phyloP scores from a whole-genome alignment of 805 yeast species.

The Priceomyces melissophilus region DNA sequence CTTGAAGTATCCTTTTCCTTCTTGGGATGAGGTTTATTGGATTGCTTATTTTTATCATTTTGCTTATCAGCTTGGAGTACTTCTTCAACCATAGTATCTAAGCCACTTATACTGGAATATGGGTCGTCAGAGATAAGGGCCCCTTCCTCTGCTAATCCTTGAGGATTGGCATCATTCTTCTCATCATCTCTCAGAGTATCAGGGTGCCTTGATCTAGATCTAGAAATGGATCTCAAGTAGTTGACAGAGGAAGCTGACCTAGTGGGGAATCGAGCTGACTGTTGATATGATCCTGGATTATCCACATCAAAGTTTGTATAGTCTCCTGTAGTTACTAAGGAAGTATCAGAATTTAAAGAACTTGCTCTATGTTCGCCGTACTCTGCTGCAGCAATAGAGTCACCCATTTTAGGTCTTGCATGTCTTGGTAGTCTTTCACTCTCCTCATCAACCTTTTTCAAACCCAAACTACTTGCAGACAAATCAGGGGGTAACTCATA shows the following conservation, averaged over 20 bases:
- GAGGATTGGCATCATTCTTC: slow-evolving; percentile 28
- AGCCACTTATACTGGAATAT: slow-evolving; percentile 43
- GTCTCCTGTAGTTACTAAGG: slow-evolving; percentile 44
- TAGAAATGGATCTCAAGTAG: slow-evolving; percentile 62
- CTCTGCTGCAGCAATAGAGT: slow-evolving; percentile 43
- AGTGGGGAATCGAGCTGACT: slow-evolving; percentile 21
- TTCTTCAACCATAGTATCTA: slow-evolving; percentile 47
- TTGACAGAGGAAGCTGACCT: slow-evolving; percentile 44
- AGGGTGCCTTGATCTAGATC: slow-evolving; percentile 56
- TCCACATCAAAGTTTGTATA: slow-evolving; percentile 45
- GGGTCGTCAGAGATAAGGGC: slow-evolving; percentile 52
- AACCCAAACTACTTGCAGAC: slow-evolving; percentile 17
- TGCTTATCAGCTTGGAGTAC: slow-evolving; percentile 31
- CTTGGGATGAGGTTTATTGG: too few relatives aligned
- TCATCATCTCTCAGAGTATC: slow-evolving; percentile 15
- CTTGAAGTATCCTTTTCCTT: not conserved
- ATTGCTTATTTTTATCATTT: not conserved
- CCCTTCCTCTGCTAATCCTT: slow-evolving; percentile 52
- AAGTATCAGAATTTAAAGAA: slow-evolving; percentile 26
- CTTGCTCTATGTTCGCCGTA: slow-evolving; percentile 12
- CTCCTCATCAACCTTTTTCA: slow-evolving; percentile 16
- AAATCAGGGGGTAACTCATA: slow-evolving; percentile 43
- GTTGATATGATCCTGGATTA: slow-evolving; percentile 16
- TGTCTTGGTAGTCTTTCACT: slow-evolving; percentile 39
- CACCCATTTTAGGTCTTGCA: slow-evolving; percentile 43